Conservation (phyloP, 2,329 filamentous ascomycete species). For the Monosporascus sp. region DNA sequence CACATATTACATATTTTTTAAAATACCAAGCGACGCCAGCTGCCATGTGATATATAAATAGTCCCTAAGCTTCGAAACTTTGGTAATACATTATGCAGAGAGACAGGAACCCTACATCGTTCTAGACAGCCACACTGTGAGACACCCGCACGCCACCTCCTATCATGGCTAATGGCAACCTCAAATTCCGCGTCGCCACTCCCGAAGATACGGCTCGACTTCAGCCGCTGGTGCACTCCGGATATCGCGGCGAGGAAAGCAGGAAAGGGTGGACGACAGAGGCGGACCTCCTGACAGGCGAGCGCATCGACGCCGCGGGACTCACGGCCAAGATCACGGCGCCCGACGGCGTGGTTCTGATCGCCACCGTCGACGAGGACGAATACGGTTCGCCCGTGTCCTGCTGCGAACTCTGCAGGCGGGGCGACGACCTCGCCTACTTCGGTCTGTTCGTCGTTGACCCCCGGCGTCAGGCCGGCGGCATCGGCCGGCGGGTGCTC, state of each 20-base stretch:
- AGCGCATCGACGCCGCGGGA: slow-evolving; percentile 4
- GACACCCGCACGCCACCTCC: no score
- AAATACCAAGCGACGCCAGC: no score
- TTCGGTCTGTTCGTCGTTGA: slow-evolving; percentile 46
- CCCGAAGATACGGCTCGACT: slow-evolving; percentile 12
- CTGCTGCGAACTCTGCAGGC: slow-evolving; percentile 39
- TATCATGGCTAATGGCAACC: not conserved
- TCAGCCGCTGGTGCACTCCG: slow-evolving; percentile 13
- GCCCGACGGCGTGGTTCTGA: slow-evolving; percentile 19
- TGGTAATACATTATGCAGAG: no score
- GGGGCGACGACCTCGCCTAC: slow-evolving; percentile 27
- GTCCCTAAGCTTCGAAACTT: no score
- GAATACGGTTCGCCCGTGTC: slow-evolving; percentile 25
- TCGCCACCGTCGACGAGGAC: slow-evolving; percentile 26
- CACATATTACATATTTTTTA: no score
- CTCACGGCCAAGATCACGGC: slow-evolving; percentile 12
- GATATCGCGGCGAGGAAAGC: slow-evolving; percentile 12
- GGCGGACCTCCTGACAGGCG: slow-evolving; percentile 4
- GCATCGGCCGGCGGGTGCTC: slow-evolving; percentile 37
- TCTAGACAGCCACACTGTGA: no score
- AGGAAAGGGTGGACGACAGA: slow-evolving; percentile 12
- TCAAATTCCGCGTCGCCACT: slow-evolving; percentile 14
- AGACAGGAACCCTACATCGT: no score
- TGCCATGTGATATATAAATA: no score
- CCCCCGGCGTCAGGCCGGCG: slow-evolving; percentile 35